These are phyloP conservation scores for Fusarium verrucosum DNA, from an alignment of 2,329 filamentous ascomycete species.

Conservation along the genomic window DNA sequence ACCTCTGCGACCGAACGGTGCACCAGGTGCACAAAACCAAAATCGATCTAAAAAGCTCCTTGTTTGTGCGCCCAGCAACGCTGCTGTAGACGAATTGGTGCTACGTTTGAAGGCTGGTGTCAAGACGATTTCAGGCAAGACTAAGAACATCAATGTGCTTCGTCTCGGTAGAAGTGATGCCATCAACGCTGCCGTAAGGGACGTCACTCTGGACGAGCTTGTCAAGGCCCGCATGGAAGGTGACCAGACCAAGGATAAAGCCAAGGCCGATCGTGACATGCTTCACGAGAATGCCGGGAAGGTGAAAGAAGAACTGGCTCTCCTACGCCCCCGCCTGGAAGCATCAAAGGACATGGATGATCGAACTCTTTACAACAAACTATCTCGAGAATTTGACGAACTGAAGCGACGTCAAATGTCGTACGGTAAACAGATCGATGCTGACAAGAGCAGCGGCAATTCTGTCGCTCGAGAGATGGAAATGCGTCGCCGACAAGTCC, in stretches of 20 bases:
- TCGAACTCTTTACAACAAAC: constrained; percentile 57
- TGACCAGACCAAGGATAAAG: constrained; percentile 66
- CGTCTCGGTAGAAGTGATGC: constrained; percentile 91
- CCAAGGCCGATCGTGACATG: constrained; percentile 65
- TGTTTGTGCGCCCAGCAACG: constrained; percentile 98
- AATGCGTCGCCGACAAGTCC: constrained; percentile 81
- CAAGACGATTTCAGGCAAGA: constrained; percentile 76
- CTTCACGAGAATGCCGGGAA: constrained; percentile 71
- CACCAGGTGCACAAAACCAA: constrained; percentile 38
- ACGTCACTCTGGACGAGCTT: constrained; percentile 92
- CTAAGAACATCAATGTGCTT: constrained; percentile 83
- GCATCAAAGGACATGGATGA: constrained; percentile 67
- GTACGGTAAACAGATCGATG: constrained; percentile 86
- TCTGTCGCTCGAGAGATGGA: constrained; percentile 85
- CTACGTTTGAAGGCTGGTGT: constrained; percentile 90
- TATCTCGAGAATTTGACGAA: constrained; percentile 81
- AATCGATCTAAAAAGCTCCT: constrained; percentile 79
- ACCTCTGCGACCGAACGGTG: constrained; percentile 44
- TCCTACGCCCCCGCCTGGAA: constrained; percentile 76
- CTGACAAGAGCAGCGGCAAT: constrained; percentile 85
- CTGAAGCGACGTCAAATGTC: constrained; percentile 77
- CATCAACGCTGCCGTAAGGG: constrained; percentile 87
- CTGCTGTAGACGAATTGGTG: constrained; percentile 94
- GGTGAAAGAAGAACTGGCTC: constrained; percentile 78
- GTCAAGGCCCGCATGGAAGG: constrained; percentile 77